Conservation (phyloP, 805 yeast genomes). For the Teunomyces pallodes region DNA sequence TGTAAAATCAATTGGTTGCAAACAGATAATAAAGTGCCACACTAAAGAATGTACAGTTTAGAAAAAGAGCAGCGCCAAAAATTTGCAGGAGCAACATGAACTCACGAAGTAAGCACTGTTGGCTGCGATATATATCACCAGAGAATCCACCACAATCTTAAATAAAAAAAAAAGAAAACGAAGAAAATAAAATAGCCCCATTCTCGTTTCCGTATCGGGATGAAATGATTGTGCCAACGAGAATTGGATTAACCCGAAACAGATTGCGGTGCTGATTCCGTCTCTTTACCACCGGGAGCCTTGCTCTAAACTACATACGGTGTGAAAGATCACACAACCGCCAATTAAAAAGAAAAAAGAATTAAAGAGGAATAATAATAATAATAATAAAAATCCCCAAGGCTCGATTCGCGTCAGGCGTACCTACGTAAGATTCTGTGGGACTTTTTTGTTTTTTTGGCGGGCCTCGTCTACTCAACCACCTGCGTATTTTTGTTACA, state of each 20-base stretch:
- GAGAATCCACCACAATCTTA: background rate
- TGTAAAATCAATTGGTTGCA: background rate
- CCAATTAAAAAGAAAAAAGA: no score
- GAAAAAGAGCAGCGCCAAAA: background rate
- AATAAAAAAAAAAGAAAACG: no score
- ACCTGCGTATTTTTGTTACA: conserved; percentile 1
- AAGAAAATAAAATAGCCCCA: no score
- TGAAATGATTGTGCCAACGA: no score
- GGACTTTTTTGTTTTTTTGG: background rate
- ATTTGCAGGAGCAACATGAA: background rate
- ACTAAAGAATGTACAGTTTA: background rate
- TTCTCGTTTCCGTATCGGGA: no score
- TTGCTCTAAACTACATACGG: no score
- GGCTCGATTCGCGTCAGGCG: background rate
- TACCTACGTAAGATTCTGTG: background rate
- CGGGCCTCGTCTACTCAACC: background rate
- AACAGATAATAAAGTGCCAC: background rate
- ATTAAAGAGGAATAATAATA: background rate
- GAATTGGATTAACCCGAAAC: no score
- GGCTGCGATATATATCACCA: background rate
- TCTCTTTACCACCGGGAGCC: no score
- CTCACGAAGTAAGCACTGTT: background rate
- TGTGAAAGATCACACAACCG: no score
- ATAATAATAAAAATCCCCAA: background rate
- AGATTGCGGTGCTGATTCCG: no score